Evolutionary conservation across 106 monocot genomes (phyloP), one percentile per base, ranked within the genome.

Genomic region (Posidonia australis): DNA sequence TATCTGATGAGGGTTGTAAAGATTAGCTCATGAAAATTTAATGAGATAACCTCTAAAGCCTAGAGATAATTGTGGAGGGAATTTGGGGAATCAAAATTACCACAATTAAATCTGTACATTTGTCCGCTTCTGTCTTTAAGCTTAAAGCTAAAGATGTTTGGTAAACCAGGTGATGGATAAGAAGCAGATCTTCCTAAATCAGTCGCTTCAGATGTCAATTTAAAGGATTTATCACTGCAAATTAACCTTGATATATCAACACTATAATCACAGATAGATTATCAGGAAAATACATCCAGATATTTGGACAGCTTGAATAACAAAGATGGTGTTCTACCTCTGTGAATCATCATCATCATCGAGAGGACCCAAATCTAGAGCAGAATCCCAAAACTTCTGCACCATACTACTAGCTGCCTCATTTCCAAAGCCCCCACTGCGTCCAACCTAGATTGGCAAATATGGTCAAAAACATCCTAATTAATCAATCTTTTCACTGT

Each of bases 371-470:
- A 85, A 29, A 26, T 78, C 76, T 80, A 98, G 72, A 44, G 96
- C 84, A 29, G 96, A 83, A 67, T 98, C 90, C 96, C 90, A 98
- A 58, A 98, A 98, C 72, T 90, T 90, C 51, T 98, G 90, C 84
- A 90, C 83, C 80, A 98, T 70, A 57, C 74, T 84, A 54, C 70
- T 64, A 58, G 90, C 69, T 49, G 82, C 73, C 57, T 87, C 96
- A 31, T 70, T 84, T 46, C 84, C 82, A 3, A 84, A 44, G 17
- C 72, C 86, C 1, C 82, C 80, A 65, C 46, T 81, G 65, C 68
- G 80, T 71, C 82, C 90, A 66, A 98, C 84, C 96, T 88, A 29
- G 1, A 76, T 55, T n/a, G n/a, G n/a, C n/a, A n/a, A n/a, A 5
- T 13, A 16, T 36, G n/a, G 25, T 22, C 46, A 64, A 1, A 11